A percentile compares a stretch with the other conserved stretches of the same genome.
Evolutionary conservation across 495 filamentous ascomycete species (phyloP).

Genomic region (Poronia punctata): DNA sequence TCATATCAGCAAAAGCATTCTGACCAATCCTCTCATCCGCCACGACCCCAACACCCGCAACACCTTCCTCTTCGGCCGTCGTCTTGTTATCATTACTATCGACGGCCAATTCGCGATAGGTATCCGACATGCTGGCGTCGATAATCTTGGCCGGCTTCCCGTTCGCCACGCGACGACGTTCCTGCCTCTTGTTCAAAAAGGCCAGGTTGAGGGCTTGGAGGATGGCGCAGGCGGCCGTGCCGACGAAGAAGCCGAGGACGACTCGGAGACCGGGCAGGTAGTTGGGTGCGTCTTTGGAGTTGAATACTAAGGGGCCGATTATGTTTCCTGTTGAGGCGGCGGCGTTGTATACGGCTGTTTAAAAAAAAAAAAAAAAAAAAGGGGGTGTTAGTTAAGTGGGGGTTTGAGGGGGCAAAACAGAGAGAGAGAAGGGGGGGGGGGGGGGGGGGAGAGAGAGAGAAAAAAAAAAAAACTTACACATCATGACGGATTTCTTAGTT

Average conservation of each 20-base stretch:
- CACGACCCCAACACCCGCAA: constrained; percentile 18
- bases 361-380: too few species aligned
- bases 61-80: constrained; percentile 6
- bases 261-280: constrained; percentile 51
- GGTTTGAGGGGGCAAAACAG: too few species aligned
- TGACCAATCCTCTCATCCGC: constrained; percentile 22
- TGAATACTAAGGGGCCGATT: constrained; percentile 62
- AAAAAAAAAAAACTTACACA: constrained; percentile 26
- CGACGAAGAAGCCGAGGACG: constrained; percentile 51
- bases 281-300: constrained; percentile 48
- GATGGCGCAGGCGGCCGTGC: constrained; percentile 41
- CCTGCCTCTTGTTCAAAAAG: constrained; percentile 49
- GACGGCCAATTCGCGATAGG: constrained; percentile 4
- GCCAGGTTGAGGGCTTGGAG: constrained; percentile 47
- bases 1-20: constrained; percentile 48
- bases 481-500: constrained; percentile 58
- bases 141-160: constrained; percentile 51
- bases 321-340: constrained; percentile 59
- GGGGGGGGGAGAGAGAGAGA: background rate
- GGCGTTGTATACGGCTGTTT: constrained; percentile 49
- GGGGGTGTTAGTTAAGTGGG: too few species aligned
- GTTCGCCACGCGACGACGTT: constrained; percentile 43
- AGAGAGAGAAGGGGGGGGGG: background rate
- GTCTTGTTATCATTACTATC: too few species aligned
- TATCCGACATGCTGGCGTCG: constrained; percentile 49